Conservation (phyloP, 2,329 filamentous ascomycete species). For the Pyrenophora teres region DNA sequence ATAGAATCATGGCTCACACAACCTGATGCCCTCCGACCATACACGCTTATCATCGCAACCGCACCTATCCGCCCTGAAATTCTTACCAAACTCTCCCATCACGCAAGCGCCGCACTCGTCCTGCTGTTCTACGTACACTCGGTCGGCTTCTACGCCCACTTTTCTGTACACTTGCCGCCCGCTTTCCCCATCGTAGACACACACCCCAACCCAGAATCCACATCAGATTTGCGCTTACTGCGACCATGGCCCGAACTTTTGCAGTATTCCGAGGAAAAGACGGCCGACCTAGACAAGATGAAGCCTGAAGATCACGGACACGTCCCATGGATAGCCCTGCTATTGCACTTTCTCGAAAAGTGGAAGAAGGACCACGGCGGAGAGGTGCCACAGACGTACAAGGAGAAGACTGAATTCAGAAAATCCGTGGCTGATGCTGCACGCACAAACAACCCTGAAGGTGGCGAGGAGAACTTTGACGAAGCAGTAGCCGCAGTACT, state of each 20-base stretch:
- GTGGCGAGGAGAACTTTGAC: constrained; percentile 95
- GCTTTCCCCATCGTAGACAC: constrained; percentile 93
- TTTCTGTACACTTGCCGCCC: constrained; percentile 76
- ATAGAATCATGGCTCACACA: constrained; percentile 52
- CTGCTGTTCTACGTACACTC: constrained; percentile 84
- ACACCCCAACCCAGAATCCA: constrained; percentile 85
- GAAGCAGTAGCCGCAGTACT: constrained; percentile 87
- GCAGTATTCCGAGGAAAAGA: constrained; percentile 69
- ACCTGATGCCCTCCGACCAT: constrained; percentile 51
- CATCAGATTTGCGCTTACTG: constrained; percentile 81
- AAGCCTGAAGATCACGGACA: constrained; percentile 86
- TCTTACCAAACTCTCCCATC: constrained; percentile 56
- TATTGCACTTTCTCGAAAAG: constrained; percentile 78
- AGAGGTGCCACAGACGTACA: constrained; percentile 71
- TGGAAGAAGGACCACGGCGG: constrained; percentile 78
- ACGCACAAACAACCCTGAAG: constrained; percentile 75
- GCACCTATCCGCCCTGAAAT: constrained; percentile 61
- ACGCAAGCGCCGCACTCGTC: constrained; percentile 62
- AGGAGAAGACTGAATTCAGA: constrained; percentile 84
- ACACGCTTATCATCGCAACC: constrained; percentile 65
- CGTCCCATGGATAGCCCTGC: constrained; percentile 80
- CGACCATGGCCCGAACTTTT: constrained; percentile 83
- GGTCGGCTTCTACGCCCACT: constrained; percentile 89
- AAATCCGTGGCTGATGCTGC: constrained; percentile 69
- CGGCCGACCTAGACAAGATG: constrained; percentile 70